phyloP scores from a whole-genome alignment of 768 basidiomycete species.

The Pulveroboletus sp. region DNA sequence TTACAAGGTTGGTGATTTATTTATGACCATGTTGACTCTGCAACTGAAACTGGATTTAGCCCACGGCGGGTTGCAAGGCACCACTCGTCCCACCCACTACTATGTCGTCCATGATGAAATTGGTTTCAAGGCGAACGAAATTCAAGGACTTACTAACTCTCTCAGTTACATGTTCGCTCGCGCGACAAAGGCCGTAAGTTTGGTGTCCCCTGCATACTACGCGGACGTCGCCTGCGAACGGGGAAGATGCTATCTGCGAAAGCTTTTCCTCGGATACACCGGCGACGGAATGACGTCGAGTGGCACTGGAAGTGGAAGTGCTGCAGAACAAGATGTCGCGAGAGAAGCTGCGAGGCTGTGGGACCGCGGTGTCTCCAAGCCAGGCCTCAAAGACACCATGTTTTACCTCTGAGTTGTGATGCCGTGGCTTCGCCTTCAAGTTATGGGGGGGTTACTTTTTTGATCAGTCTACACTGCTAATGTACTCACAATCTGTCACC shows the following conservation, averaged over 20 bases:
- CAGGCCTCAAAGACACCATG: conserved; percentile 62
- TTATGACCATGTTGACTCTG: background rate
- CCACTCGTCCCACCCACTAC: conserved; percentile 51
- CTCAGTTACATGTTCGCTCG: conserved; percentile 55
- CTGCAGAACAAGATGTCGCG: conserved; percentile 45
- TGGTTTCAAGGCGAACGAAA: conserved; percentile 42
- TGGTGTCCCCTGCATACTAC: conserved; percentile 37
- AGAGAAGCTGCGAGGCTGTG: conserved; percentile 53
- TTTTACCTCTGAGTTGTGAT: conserved; percentile 53
- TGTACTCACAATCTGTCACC: background rate
- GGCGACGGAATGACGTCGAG: conserved; percentile 26
- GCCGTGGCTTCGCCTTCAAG: background rate
- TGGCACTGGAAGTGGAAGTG: conserved; percentile 33
- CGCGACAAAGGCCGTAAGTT: conserved; percentile 45
- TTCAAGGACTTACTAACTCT: conserved; percentile 52
- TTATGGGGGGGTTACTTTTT: background rate
- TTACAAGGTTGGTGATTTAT: conserved; percentile 37
- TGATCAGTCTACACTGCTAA: background rate
- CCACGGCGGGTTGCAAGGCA: conserved; percentile 45
- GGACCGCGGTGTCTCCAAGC: conserved; percentile 48
- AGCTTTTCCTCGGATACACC: conserved; percentile 38
- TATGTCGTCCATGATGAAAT: conserved; percentile 54
- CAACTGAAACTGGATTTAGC: conserved; percentile 18
- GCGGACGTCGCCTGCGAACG: conserved; percentile 51
- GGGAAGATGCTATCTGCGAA: conserved; percentile 48